Percentiles rank a stretch among this genome's conserved stretches.
Evolutionary conservation across 2,329 filamentous ascomycete genomes (phyloP).

Genomic region (Fusarium sp.): DNA sequence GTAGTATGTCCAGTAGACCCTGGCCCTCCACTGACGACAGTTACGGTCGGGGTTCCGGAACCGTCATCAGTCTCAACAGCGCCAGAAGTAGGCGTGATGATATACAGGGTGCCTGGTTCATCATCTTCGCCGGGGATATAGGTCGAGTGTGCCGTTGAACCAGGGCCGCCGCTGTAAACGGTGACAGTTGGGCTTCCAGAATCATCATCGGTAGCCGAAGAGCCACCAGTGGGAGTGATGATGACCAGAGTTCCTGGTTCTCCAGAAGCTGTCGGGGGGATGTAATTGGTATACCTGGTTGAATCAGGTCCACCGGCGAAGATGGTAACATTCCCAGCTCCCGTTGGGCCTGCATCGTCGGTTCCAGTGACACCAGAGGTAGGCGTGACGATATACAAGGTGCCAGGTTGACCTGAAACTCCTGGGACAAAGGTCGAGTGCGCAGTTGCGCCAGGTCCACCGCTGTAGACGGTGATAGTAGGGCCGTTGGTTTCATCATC

Average conservation of each 20-base stretch:
- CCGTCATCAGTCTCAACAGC: neutral
- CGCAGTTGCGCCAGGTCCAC: neutral
- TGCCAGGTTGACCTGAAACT: neutral
- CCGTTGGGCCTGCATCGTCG: neutral
- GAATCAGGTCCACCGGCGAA: neutral
- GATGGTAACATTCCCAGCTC: neutral
- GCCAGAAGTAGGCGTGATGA: neutral
- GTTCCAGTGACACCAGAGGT: neutral
- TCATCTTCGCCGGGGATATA: neutral
- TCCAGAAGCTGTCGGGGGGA: conserved; percentile 5
- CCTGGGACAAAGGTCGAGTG: neutral
- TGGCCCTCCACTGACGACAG: conserved; percentile 9
- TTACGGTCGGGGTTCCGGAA: neutral
- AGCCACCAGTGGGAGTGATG: neutral
- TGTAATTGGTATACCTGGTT: neutral
- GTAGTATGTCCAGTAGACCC: conserved; percentile 5
- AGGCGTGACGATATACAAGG: conserved; percentile 20
- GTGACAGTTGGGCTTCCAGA: conserved; percentile 11
- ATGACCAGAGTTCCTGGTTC: conserved; percentile 15
- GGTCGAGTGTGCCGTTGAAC: neutral
- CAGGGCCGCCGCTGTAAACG: neutral
- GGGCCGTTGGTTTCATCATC: neutral
- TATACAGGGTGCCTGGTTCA: neutral
- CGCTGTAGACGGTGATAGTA: conserved; percentile 8
- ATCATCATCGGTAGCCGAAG: neutral